Evolutionary conservation across 108 stramenopile species (phyloP).

Genomic region (Mediolabrus comicus): DNA sequence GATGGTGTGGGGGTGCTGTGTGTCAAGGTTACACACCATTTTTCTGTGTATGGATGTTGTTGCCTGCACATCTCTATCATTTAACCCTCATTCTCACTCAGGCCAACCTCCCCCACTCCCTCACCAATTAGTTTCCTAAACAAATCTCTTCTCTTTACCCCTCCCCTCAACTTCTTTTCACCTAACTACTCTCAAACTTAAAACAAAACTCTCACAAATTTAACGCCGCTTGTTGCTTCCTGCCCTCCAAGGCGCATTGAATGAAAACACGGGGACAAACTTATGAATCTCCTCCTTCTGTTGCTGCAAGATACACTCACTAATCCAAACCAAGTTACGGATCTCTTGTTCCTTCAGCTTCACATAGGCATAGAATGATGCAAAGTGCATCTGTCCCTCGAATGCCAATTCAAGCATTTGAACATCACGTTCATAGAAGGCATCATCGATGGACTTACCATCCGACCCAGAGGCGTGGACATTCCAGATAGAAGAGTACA

Average conservation of each 20-base stretch:
- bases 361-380: conserved; percentile 96
- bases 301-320: conserved; percentile 97
- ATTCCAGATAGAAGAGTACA: conserved; percentile 92
- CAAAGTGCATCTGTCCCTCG: conserved; percentile 99
- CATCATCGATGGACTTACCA: conserved; percentile 95
- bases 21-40: neutral
- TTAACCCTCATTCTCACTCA: too few species aligned
- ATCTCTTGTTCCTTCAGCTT: conserved; percentile 99
- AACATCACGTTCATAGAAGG: conserved; percentile 98
- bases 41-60: neutral
- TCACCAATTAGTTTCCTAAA: neutral
- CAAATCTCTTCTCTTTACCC: neutral
- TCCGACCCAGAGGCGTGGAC: conserved; percentile 83
- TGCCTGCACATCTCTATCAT: too few species aligned
- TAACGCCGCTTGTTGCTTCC: conserved; percentile 39
- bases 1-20: too few species aligned
- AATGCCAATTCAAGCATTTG: conserved; percentile 95
- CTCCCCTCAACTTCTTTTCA: neutral
- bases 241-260: conserved; percentile 89
- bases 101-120: too few species aligned
- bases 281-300: conserved; percentile 98
- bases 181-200: neutral
- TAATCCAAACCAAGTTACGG: conserved; percentile 99
- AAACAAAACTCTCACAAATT: neutral
- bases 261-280: conserved; percentile 96